Conservation (phyloP, 1,139 yeast species). For the Geotrichum cucujoidarum region DNA sequence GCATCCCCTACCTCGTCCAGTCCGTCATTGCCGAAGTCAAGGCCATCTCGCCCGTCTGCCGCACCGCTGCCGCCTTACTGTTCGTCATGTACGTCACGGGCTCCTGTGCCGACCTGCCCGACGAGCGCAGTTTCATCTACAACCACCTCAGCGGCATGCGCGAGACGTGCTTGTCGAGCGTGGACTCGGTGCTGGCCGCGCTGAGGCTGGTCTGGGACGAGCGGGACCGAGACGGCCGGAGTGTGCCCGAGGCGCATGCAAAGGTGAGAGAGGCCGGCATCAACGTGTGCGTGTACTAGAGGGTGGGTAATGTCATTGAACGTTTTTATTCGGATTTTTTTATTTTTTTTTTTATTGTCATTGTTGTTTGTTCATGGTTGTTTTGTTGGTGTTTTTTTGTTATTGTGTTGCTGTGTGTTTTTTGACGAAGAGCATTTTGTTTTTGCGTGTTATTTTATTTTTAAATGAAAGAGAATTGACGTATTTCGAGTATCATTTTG, state of each 20-base stretch:
- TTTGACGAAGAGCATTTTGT: no score
- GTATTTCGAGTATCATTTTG: no score
- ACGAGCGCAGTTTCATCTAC: slow-evolving; percentile 14
- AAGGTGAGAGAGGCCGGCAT: slow-evolving; percentile 13
- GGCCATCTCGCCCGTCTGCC: slow-evolving; percentile 18
- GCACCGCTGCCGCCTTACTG: slow-evolving; percentile 19
- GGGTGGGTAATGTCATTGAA: background rate
- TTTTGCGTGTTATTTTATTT: no score
- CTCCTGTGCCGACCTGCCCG: slow-evolving; percentile 15
- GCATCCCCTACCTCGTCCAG: slow-evolving; percentile 10
- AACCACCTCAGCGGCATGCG: slow-evolving; percentile 17
- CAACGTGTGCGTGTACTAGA: slow-evolving; percentile 19
- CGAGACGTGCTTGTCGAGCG: slow-evolving; percentile 20
- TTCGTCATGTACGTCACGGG: slow-evolving; percentile 20
- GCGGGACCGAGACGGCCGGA: slow-evolving; percentile 3
- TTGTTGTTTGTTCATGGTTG: no score
- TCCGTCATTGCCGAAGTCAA: slow-evolving; percentile 16
- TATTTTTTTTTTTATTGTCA: no score
- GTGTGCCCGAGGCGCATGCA: slow-evolving; percentile 12
- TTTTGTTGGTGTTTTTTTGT: no score
- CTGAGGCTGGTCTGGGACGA: slow-evolving; percentile 18
- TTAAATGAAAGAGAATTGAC: no score
- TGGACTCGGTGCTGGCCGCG: slow-evolving; percentile 14
- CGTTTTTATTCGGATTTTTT: no score
- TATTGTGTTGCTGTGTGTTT: no score